phyloP scores from a whole-genome alignment of 2,329 filamentous ascomycete genomes.

The Xylariaceae sp. region DNA sequence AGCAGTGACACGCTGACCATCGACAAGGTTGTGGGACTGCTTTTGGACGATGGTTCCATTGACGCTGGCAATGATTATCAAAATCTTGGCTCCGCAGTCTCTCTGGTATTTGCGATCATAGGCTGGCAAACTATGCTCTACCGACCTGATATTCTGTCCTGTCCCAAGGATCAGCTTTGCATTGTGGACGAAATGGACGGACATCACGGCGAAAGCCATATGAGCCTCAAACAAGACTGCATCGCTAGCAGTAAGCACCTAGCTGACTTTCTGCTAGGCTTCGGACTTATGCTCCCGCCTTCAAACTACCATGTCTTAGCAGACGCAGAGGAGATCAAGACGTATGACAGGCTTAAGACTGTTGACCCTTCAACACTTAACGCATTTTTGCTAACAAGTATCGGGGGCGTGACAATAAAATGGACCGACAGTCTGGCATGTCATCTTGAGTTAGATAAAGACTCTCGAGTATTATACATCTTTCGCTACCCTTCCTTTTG shows the following conservation, averaged over 20 bases:
- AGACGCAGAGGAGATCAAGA: conserved; percentile 9
- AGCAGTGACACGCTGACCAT: conserved; percentile 13
- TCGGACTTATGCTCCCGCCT: conserved; percentile 22
- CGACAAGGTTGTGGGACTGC: conserved; percentile 15
- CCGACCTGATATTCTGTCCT: conserved; percentile 14
- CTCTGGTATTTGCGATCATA: conserved; percentile 23
- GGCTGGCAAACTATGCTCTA: conserved; percentile 29
- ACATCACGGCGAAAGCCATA: conserved; percentile 8
- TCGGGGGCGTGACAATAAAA: conserved; percentile 17
- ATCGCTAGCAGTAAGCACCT: no score
- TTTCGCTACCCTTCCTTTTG: conserved; percentile 28
- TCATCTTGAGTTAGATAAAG: conserved; percentile 25
- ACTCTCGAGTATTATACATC: conserved; percentile 19
- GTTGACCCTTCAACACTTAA: conserved; percentile 16
- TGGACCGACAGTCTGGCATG: conserved; percentile 24
- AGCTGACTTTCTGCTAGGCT: conserved; percentile 19
- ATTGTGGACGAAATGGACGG: conserved; percentile 19
- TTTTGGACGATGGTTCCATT: conserved; percentile 10
- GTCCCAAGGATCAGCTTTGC: conserved; percentile 1
- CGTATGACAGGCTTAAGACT: conserved; percentile 8
- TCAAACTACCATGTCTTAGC: conserved; percentile 12
- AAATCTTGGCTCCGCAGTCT: conserved; percentile 5
- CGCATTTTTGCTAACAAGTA: conserved; percentile 16
- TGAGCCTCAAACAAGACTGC: conserved; percentile 16
- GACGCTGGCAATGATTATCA: conserved; percentile 3